These are phyloP conservation scores for Pleurotus cornucopiae DNA, from an alignment of 768 basidiomycete genomes.

Conservation along the genomic window DNA sequence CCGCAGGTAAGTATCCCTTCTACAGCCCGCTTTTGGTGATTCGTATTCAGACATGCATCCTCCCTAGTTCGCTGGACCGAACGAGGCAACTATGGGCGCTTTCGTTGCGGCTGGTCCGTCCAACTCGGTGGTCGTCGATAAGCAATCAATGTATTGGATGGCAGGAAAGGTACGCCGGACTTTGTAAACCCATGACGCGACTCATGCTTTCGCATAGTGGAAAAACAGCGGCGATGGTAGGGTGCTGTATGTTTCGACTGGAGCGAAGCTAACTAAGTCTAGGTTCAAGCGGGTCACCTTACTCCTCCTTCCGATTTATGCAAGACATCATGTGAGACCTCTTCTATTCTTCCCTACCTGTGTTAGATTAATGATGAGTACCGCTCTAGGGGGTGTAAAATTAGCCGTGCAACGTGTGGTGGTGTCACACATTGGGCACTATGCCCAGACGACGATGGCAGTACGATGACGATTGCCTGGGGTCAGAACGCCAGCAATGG, in stretches of 20 bases:
- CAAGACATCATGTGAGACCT: conserved; percentile 74
- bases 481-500: conserved; percentile 87
- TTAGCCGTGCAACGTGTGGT: conserved; percentile 63
- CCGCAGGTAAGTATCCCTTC: conserved; percentile 52
- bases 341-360: neutral
- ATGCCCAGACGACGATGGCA: conserved; percentile 68
- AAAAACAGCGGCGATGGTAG: conserved; percentile 91
- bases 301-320: conserved; percentile 81
- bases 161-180: conserved; percentile 58
- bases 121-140: conserved; percentile 80
- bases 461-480: conserved; percentile 82
- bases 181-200: neutral
- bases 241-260: conserved; percentile 9
- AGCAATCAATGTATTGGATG: conserved; percentile 84
- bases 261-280: neutral
- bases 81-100: conserved; percentile 57
- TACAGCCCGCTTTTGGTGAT: neutral
- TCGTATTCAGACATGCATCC: neutral
- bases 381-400: conserved; percentile 68
- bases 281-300: conserved; percentile 89
- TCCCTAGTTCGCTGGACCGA: conserved; percentile 70
- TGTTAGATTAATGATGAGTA: neutral
- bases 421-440: conserved; percentile 88
- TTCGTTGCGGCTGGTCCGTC: conserved; percentile 76
- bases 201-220: conserved; percentile 51